Conservation (phyloP, 2,329 filamentous ascomycete species). For the Leptographium flavum region DNA sequence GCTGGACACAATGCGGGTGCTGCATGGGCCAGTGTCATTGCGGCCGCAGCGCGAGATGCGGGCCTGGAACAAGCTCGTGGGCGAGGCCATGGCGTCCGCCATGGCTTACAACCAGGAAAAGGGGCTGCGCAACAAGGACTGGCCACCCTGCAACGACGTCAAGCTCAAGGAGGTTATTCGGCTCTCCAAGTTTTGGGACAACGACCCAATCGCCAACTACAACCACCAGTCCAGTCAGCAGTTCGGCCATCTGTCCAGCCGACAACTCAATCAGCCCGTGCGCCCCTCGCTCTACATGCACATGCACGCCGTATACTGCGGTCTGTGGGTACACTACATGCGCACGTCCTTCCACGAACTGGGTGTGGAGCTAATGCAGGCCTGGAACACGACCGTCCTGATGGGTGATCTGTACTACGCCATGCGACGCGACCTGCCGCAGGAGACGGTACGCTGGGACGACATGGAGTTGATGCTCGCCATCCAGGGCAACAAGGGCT, state of each 20-base stretch:
- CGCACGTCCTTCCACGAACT: constrained; percentile 18
- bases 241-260: no score
- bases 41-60: constrained; percentile 6
- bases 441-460: constrained; percentile 16
- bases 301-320: constrained; percentile 18
- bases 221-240: not conserved
- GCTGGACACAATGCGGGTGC: constrained; percentile 24
- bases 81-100: constrained; percentile 15
- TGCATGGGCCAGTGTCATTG: constrained; percentile 11
- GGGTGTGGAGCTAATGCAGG: constrained; percentile 19
- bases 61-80: constrained; percentile 9
- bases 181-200: not conserved
- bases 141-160: constrained; percentile 16
- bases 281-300: not conserved
- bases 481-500: constrained; percentile 16
- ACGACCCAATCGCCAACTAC: not conserved
- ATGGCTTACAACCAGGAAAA: constrained; percentile 16
- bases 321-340: constrained; percentile 22
- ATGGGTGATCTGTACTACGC: constrained; percentile 28
- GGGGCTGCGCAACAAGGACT: constrained; percentile 12
- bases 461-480: constrained; percentile 24
- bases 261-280: not conserved
- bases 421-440: constrained; percentile 15
- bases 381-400: constrained; percentile 24
- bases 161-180: not conserved